Base-by-base conservation (phyloP, 2,329 filamentous ascomycete species). In the Aspergillus novofumigatus region DNA sequence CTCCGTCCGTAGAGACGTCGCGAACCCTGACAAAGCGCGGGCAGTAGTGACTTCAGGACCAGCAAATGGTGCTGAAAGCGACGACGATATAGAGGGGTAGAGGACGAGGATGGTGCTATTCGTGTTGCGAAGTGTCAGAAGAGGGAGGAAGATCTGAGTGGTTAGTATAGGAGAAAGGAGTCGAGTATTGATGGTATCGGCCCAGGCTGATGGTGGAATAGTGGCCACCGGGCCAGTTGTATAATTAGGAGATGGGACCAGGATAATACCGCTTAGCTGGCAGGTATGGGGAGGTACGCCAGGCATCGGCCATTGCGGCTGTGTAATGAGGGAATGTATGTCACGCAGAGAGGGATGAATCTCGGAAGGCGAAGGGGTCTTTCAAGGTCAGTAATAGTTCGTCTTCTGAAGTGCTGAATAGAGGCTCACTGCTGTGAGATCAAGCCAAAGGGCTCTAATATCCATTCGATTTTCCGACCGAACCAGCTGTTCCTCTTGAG, bases 111-210 rank as follows among this genome's bases (percentile, higher is more conserved):
- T 73, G 17, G 75, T 74, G 68, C 74, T 78, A 52, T 78, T 80
- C 51, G 78, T 81, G 69, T 76, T 80, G 53, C 88, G 81, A 53
- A 85, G 81, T 10, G 66, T 89, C 53, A 92, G 81, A 29, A 92
- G 84, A 0, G 89, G 89, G n/a, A 97, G 81, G 77, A 97, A 94
- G 53, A 90, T 84, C 76, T 97, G 92, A 42, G 92, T 87, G 4
- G 90, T 92, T 53, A 96, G 83, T 63, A 97, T 91, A 1, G 93
- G 93, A 56, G 92, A 89, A 54, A 97, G 83, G 11, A 99, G 83
- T 68, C 96, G 92, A 17, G 91, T 93, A 74, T 97, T 96, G 72
- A 97, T 86, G 35, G 92, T 88, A 69, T 97, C 91, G 62, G 91
- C 90, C 78, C 96, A 94, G 66, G 85, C 87, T 29, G 90, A 90